These are phyloP conservation scores for Pelargonium hybrid DNA, from an alignment of 441 rosid genomes.

Conservation along the genomic window DNA sequence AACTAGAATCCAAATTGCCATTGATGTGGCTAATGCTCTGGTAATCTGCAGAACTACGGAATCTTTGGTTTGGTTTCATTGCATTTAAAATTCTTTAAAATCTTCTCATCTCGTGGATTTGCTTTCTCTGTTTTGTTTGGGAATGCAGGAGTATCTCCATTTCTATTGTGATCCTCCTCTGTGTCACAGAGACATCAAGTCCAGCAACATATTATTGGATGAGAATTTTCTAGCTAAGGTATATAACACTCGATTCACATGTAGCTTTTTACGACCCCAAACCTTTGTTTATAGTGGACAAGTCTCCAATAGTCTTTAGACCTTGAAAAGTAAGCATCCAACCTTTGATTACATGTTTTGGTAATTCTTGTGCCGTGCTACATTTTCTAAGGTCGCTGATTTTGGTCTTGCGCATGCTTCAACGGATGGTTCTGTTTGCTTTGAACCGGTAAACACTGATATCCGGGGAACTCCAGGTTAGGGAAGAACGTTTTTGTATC, in stretches of 20 bases:
- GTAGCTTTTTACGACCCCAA: not conserved
- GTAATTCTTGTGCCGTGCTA: constrained; percentile 7
- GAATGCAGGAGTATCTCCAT: constrained; percentile 85
- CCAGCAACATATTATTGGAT: constrained; percentile 87
- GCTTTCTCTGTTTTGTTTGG: constrained; percentile 21
- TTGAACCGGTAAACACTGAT: constrained; percentile 76
- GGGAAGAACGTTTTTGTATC: constrained; percentile 17
- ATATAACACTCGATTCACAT: constrained; percentile 3
- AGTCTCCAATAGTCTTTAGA: too few relatives aligned
- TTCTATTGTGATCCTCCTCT: constrained; percentile 93
- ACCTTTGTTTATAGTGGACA: too few relatives aligned
- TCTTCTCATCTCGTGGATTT: constrained; percentile 12
- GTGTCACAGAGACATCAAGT: constrained; percentile 89
- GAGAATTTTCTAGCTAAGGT: constrained; percentile 88
- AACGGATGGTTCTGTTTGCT: constrained; percentile 72
- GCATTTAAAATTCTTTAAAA: constrained; percentile 4
- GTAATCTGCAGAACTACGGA: constrained; percentile 33
- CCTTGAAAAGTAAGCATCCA: too few relatives aligned
- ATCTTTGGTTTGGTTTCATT: constrained; percentile 13
- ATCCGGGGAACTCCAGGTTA: constrained; percentile 94
- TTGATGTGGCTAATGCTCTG: constrained; percentile 93
- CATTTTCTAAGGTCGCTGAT: constrained; percentile 68
- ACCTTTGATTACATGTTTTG: too few relatives aligned
- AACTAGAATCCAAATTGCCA: constrained; percentile 75
- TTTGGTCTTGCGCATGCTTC: constrained; percentile 89